These are phyloP conservation scores for Curvularia lunata DNA, from an alignment of 2,329 filamentous ascomycete genomes.

Conservation along the genomic window DNA sequence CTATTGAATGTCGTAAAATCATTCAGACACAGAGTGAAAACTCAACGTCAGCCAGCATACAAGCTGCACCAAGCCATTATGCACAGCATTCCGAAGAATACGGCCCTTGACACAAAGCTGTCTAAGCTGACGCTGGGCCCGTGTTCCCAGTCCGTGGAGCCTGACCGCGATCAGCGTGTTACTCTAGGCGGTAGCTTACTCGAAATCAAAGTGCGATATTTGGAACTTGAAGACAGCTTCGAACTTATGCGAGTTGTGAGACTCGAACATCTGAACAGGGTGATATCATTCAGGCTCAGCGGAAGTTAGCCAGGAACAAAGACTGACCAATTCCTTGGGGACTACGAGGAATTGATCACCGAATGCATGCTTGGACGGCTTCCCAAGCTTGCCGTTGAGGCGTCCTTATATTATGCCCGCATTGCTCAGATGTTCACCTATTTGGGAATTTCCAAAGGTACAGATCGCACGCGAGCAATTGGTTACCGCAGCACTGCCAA, in stretches of 20 bases:
- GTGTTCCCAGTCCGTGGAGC: constrained; percentile 18
- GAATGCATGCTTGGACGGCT: constrained; percentile 40
- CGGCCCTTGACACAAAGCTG: constrained; percentile 26
- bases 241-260: constrained; percentile 18
- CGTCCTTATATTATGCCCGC: constrained; percentile 42
- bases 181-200: constrained; percentile 34
- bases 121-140: constrained; percentile 25
- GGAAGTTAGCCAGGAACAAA: constrained; percentile 16
- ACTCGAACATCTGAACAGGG: background rate
- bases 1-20: constrained; percentile 27
- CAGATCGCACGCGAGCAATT: constrained; percentile 17
- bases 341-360: constrained; percentile 40
- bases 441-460: constrained; percentile 14
- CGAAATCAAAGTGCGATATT: constrained; percentile 37
- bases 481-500: constrained; percentile 28
- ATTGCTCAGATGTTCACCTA: constrained; percentile 36
- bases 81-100: constrained; percentile 19
- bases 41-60: constrained; percentile 47
- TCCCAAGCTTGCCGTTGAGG: constrained; percentile 50
- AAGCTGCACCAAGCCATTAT: constrained; percentile 51
- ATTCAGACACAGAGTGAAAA: constrained; percentile 29
- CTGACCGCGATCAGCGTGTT: constrained; percentile 41
- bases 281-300: constrained; percentile 15
- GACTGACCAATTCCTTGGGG: constrained; percentile 29
- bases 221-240: constrained; percentile 43